Base-by-base conservation (phyloP, 1,284 basidiomycete species). In the Ustilago trichophora region DNA sequence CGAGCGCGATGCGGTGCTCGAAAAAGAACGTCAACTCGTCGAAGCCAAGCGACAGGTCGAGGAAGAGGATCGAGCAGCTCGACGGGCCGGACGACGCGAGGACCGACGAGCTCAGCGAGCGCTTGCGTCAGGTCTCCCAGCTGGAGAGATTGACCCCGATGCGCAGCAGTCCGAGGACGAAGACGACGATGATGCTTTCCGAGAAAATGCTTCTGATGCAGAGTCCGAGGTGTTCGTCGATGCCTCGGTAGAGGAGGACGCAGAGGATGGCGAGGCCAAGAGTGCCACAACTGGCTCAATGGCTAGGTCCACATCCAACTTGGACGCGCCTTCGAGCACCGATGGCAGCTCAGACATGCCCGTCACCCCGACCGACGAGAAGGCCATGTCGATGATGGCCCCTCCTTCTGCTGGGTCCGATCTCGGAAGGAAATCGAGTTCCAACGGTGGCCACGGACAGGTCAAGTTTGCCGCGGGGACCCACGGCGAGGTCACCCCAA, bases 301-400 rank as follows among this genome's bases (percentile, higher is more conserved):
- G 62, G 62, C 45, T 8, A 38, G 57, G 11, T 60, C 57, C 9
- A 40, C 36, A 0, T 65, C 67, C 11, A 59, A 59, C 33, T 43
- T 51, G 29, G 58, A 57, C 2, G 58, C 63, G 10, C 63, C 54
- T 15, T 67, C 63, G 5, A 63, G 58, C 40, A 62, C 63, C 4
- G 68, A 71, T 22, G 58, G 58, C 24, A 71, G 68, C 58, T 58
- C 57, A 10, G 68, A 71, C 26, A 51, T 66, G 50, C 68, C 68
- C 21, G 44, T 34, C 11, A 71, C 68, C n/a, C 63, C 68, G 2
- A 40, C 47, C 9, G 68, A 71, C 29, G 68, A 71, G 19, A 46
- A 57, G 21, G 32, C 29, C 2, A 18, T 57, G 26, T 50, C 62
- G 6, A 40, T 58, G 16, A 32, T 50, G 10, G 24, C 54, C 3